A percentile compares a stretch with the other conserved stretches of the same genome.
phyloP scores from a whole-genome alignment of 2,329 filamentous ascomycete genomes.

The Ilyonectria robusta region DNA sequence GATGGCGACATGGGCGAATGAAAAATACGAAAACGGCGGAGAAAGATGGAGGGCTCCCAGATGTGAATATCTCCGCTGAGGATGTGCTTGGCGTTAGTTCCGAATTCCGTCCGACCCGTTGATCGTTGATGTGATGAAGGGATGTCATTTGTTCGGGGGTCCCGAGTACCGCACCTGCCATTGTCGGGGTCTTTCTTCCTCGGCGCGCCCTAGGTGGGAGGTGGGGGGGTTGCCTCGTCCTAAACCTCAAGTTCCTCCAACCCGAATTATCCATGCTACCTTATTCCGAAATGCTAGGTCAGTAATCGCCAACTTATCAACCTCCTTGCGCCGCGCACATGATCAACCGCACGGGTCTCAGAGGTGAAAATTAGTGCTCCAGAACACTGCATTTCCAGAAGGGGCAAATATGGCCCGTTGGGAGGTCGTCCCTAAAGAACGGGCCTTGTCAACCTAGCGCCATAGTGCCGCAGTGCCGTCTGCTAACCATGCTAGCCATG shows the following conservation, averaged over 20 bases:
- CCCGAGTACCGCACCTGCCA: too few relatives aligned
- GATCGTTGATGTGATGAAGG: background rate
- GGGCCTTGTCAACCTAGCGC: background rate
- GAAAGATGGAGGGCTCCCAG: background rate
- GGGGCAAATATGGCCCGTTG: conserved; percentile 4
- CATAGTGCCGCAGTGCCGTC: background rate
- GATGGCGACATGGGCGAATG: conserved; percentile 30
- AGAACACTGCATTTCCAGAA: conserved; percentile 9
- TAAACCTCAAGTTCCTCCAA: background rate
- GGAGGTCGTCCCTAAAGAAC: background rate
- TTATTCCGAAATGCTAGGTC: background rate
- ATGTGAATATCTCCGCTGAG: conserved; percentile 4
- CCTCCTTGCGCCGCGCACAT: conserved; percentile 1
- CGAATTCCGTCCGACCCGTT: background rate
- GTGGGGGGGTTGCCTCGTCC: background rate
- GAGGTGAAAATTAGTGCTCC: background rate
- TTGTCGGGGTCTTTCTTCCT: too few relatives aligned
- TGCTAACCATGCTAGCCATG: background rate
- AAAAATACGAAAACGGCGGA: conserved; percentile 23
- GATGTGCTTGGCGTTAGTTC: conserved; percentile 1
- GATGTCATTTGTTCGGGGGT: background rate
- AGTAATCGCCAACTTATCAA: background rate
- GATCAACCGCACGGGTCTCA: conserved; percentile 2
- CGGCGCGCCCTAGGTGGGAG: background rate
- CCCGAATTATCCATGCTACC: background rate